phyloP scores from a whole-genome alignment of 495 filamentous ascomycete species.

The Massariosphaeria phaeospora region DNA sequence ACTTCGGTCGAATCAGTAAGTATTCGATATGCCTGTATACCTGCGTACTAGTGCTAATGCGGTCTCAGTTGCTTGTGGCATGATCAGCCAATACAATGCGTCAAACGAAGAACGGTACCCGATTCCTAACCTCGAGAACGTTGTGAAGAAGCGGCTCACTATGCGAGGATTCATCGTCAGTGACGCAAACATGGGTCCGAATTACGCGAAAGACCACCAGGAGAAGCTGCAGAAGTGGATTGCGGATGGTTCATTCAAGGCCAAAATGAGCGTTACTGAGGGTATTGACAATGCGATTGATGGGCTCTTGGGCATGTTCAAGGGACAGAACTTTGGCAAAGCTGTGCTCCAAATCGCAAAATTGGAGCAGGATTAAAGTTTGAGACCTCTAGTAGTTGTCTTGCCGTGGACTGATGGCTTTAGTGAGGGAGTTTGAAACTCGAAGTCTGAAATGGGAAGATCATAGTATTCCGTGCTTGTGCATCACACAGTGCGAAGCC shows the following conservation, averaged over 20 bases:
- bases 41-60: too few relatives aligned
- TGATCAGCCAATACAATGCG: constrained; percentile 77
- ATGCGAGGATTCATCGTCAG: constrained; percentile 76
- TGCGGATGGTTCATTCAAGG: constrained; percentile 72
- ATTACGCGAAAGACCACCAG: constrained; percentile 72
- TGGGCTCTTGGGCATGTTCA: constrained; percentile 78
- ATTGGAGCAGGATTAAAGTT: constrained; percentile 13
- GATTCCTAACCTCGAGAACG: constrained; percentile 58
- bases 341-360: constrained; percentile 69
- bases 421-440: too few relatives aligned
- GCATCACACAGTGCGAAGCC: background rate
- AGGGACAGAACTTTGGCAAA: constrained; percentile 91
- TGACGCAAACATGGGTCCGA: constrained; percentile 61
- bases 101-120: constrained; percentile 55
- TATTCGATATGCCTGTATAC: too few relatives aligned
- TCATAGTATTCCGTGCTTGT: too few relatives aligned
- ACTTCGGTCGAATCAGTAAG: constrained; percentile 63
- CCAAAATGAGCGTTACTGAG: constrained; percentile 61
- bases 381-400: background rate
- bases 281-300: constrained; percentile 80
- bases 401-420: too few relatives aligned
- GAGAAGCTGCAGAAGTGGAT: constrained; percentile 81
- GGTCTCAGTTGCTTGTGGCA: constrained; percentile 58
- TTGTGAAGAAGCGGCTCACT: constrained; percentile 54
- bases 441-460: too few relatives aligned